phyloP scores from a whole-genome alignment of 1,284 basidiomycete species.

The Cerrena zonata region DNA sequence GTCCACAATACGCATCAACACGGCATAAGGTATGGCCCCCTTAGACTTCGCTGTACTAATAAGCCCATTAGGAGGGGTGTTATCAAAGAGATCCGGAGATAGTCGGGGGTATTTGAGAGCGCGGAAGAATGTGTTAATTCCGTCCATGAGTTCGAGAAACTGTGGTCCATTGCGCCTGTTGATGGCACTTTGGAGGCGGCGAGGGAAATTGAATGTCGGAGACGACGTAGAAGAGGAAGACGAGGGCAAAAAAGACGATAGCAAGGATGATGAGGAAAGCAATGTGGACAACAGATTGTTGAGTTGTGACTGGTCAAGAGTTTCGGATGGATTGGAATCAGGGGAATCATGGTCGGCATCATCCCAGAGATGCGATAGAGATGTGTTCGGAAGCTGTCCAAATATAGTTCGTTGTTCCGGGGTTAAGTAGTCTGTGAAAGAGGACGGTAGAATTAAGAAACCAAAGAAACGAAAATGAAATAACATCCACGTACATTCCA shows the following conservation, averaged over 20 bases:
- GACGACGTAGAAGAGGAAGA: conserved; percentile 23
- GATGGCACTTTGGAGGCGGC: conserved; percentile 59
- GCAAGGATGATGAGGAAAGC: conserved; percentile 17
- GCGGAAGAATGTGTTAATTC: conserved; percentile 54
- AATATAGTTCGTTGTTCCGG: conserved; percentile 57
- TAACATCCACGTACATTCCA: conserved; percentile 53
- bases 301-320: conserved; percentile 23
- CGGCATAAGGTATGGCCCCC: conserved; percentile 49
- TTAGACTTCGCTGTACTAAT: conserved; percentile 43
- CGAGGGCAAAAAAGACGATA: conserved; percentile 21
- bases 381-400: conserved; percentile 52
- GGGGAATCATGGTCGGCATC: conserved; percentile 23
- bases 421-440: conserved; percentile 56
- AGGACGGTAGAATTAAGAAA: conserved; percentile 15
- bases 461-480: background rate
- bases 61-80: conserved; percentile 42
- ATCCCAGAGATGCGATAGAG: conserved; percentile 33
- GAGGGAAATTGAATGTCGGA: conserved; percentile 41
- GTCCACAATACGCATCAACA: conserved; percentile 64
- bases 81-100: conserved; percentile 41
- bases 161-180: conserved; percentile 58
- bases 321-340: conserved; percentile 1
- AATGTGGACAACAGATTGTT: conserved; percentile 23
- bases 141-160: conserved; percentile 55
- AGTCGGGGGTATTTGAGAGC: conserved; percentile 57